Conservation (phyloP, 1,284 basidiomycete genomes). For the Malassezia cuniculi region DNA sequence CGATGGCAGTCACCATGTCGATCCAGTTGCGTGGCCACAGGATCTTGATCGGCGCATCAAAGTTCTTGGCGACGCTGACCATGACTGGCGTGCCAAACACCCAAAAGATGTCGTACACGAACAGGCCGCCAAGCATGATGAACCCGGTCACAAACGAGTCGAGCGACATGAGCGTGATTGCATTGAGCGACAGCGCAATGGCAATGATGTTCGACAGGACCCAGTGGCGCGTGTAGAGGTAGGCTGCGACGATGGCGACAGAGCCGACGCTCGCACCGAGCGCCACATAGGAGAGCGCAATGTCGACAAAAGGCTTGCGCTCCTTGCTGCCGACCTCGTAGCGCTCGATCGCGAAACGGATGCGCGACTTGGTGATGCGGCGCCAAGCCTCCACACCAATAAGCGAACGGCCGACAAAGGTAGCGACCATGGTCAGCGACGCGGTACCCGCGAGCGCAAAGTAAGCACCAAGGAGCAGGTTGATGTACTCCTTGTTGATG, state of each 20-base stretch:
- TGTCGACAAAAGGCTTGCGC: no score
- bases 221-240: conserved; percentile 54
- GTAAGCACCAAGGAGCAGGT: conserved; percentile 35
- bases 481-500: conserved; percentile 34
- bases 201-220: conserved; percentile 68
- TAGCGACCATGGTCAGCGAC: neutral
- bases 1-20: conserved; percentile 14
- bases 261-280: conserved; percentile 57
- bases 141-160: conserved; percentile 82
- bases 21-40: conserved; percentile 47
- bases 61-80: conserved; percentile 62
- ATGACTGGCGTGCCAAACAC: conserved; percentile 43
- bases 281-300: conserved; percentile 48
- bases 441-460: conserved; percentile 31
- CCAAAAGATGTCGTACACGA: conserved; percentile 44
- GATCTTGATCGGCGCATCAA: conserved; percentile 75
- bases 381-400: no score
- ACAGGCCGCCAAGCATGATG: conserved; percentile 55
- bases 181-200: conserved; percentile 70
- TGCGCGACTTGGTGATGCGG: no score
- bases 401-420: no score
- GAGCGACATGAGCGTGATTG: conserved; percentile 66
- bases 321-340: no score
- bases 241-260: conserved; percentile 54
- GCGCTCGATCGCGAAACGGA: no score